Conservation (phyloP, 2,329 filamentous ascomycete genomes). For the Tolypocladium capitatum region DNA sequence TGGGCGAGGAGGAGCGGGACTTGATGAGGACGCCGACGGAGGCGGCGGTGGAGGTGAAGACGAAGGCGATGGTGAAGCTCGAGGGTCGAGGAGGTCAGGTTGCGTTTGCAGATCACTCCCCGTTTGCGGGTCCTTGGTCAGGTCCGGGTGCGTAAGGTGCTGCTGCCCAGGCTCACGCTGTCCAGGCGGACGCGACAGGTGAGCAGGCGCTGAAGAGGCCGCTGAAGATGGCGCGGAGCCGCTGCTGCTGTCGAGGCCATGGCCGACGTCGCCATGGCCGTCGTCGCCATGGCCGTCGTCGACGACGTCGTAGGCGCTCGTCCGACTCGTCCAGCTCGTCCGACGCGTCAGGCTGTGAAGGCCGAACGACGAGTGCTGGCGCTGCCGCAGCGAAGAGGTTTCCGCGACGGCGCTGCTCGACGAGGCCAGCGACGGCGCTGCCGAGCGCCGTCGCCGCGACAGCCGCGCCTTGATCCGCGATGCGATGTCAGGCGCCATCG, state of each 20-base stretch:
- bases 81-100: neutral
- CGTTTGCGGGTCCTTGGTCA: neutral
- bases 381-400: conserved; percentile 4
- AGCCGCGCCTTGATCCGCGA: conserved; percentile 35
- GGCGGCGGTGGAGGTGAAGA: neutral
- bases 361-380: conserved; percentile 7
- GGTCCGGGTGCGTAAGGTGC: neutral
- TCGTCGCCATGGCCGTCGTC: neutral
- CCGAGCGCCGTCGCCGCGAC: conserved; percentile 27
- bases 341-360: neutral
- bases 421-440: conserved; percentile 22
- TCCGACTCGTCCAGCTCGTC: neutral
- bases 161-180: neutral
- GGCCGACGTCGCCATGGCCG: neutral
- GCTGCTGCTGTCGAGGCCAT: neutral
- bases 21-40: neutral
- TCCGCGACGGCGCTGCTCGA: conserved; percentile 13
- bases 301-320: neutral
- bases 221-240: neutral
- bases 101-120: neutral
- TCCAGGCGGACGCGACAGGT: neutral
- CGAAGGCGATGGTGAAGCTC: conserved; percentile 3
- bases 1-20: neutral
- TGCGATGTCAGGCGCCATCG: conserved; percentile 31
- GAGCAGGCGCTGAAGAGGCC: neutral